Conservation (phyloP, 495 filamentous ascomycete genomes). For the Aspergillus asperescens region DNA sequence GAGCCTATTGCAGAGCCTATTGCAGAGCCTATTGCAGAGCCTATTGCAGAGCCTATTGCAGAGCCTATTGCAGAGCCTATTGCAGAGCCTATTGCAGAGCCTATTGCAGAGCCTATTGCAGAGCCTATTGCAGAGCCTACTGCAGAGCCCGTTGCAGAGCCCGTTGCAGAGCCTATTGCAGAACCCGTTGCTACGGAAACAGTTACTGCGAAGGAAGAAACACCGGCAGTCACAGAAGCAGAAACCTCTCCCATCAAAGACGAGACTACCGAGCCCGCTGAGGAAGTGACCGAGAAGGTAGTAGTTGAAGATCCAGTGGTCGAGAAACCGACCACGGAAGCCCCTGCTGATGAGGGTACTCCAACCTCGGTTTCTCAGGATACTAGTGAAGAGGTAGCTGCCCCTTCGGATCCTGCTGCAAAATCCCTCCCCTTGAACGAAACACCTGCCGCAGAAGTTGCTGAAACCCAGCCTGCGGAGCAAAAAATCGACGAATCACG, state of each 20-base stretch:
- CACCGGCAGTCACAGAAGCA: not conserved
- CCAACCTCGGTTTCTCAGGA: not conserved
- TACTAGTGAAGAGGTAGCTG: constrained; percentile 1
- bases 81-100: too few relatives aligned
- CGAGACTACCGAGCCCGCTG: not conserved
- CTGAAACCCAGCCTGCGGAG: not conserved
- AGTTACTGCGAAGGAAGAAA: not conserved
- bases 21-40: too few relatives aligned
- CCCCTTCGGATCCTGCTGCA: not conserved
- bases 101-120: too few relatives aligned
- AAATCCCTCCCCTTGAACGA: constrained; percentile 9
- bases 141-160: too few relatives aligned
- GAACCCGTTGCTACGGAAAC: too few relatives aligned
- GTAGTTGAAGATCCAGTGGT: constrained; percentile 1
- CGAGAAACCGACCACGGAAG: constrained; percentile 1
- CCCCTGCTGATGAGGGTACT: constrained; percentile 11
- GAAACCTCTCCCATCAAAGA: not conserved
- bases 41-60: too few relatives aligned
- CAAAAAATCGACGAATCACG: constrained; percentile 1
- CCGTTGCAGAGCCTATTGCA: too few relatives aligned
- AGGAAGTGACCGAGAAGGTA: constrained; percentile 8
- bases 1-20: too few relatives aligned
- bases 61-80: too few relatives aligned
- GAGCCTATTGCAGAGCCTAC: too few relatives aligned
- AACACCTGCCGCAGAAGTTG: constrained; percentile 3